These are phyloP conservation scores for Singerocomus inundabilis DNA, from an alignment of 1,284 basidiomycete genomes.

Conservation along the genomic window DNA sequence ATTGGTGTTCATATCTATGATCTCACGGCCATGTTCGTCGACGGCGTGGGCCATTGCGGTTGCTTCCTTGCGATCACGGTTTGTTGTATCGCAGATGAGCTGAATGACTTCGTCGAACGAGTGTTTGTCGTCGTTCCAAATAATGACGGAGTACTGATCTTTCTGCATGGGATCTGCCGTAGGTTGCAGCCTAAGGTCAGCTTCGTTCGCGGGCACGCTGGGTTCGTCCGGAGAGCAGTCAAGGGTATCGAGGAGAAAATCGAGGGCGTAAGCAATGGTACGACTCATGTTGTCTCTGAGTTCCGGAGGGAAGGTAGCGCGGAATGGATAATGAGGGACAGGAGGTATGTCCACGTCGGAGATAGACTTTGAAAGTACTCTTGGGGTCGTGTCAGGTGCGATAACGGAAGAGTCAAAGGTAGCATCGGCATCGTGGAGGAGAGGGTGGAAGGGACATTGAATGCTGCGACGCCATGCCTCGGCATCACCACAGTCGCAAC, in stretches of 20 bases:
- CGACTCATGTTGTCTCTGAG: slow-evolving; percentile 70
- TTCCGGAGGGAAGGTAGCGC: slow-evolving; percentile 57
- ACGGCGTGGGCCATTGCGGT: slow-evolving; percentile 64
- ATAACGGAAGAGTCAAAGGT: slow-evolving; percentile 9
- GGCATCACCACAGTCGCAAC: slow-evolving; percentile 89
- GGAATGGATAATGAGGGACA: slow-evolving; percentile 56
- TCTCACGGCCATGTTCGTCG: slow-evolving; percentile 84
- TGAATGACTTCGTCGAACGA: slow-evolving; percentile 88
- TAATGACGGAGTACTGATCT: slow-evolving; percentile 80
- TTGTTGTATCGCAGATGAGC: slow-evolving; percentile 70
- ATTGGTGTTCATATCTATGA: slow-evolving; percentile 78
- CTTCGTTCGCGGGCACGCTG: slow-evolving; percentile 63
- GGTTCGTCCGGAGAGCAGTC: slow-evolving; percentile 85
- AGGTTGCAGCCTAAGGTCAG: slow-evolving; percentile 68
- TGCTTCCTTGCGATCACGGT: slow-evolving; percentile 62
- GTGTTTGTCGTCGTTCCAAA: slow-evolving; percentile 99
- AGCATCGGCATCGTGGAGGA: slow-evolving; percentile 16
- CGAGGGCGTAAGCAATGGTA: slow-evolving; percentile 75
- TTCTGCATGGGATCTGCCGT: slow-evolving; percentile 73
- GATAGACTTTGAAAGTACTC: slow-evolving; percentile 33
- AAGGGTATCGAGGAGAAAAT: slow-evolving; percentile 84
- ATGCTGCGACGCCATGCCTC: slow-evolving; percentile 78
- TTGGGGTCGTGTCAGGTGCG: slow-evolving; percentile 35
- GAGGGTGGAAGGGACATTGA: slow-evolving; percentile 70
- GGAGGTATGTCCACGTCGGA: slow-evolving; percentile 52